phyloP scores from a whole-genome alignment of 2,329 filamentous ascomycete genomes.

The Teratosphaeria gauchensis region DNA sequence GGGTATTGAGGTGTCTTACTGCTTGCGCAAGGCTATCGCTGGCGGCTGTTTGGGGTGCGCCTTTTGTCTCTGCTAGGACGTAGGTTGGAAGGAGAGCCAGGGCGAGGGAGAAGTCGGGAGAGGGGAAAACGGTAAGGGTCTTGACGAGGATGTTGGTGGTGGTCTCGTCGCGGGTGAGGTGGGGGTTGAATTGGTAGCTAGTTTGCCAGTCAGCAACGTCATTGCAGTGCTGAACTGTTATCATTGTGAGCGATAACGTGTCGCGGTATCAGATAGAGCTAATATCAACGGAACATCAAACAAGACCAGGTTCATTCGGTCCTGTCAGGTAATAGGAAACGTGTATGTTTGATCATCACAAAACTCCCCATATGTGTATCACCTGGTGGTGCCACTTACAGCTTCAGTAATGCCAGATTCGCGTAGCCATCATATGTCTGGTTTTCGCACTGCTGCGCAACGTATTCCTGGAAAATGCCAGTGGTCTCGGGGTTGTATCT shows the following conservation, averaged over 20 bases:
- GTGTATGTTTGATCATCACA: slow-evolving; percentile 66
- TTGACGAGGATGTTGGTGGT: slow-evolving; percentile 99
- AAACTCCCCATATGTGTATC: neutral
- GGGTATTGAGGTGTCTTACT: slow-evolving; percentile 71
- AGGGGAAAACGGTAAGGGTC: slow-evolving; percentile 92
- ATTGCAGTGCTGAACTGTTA: neutral
- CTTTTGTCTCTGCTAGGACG: slow-evolving; percentile 53
- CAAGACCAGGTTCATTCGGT: slow-evolving; percentile 41
- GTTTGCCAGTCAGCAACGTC: slow-evolving; percentile 2
- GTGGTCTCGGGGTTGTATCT: slow-evolving; percentile 98
- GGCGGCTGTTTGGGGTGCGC: slow-evolving; percentile 35
- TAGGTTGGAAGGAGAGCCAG: slow-evolving; percentile 88
- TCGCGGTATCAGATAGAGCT: slow-evolving; percentile 59
- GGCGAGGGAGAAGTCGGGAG: slow-evolving; percentile 85
- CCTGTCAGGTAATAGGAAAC: slow-evolving; percentile 97
- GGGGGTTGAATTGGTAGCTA: slow-evolving; percentile 99
- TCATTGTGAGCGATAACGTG: neutral
- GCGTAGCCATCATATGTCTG: slow-evolving; percentile 93
- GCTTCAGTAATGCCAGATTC: slow-evolving; percentile 89
- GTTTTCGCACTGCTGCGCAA: slow-evolving; percentile 88
- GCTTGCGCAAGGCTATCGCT: slow-evolving; percentile 70
- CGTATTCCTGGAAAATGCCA: slow-evolving; percentile 84
- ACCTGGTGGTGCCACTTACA: slow-evolving; percentile 56
- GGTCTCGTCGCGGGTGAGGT: slow-evolving; percentile 91
- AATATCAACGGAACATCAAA: slow-evolving; percentile 60